A percentile compares a stretch with the other conserved stretches of the same genome.
Conservation (phyloP, 495 filamentous ascomycete species). For the Penicillium nucicola region DNA sequence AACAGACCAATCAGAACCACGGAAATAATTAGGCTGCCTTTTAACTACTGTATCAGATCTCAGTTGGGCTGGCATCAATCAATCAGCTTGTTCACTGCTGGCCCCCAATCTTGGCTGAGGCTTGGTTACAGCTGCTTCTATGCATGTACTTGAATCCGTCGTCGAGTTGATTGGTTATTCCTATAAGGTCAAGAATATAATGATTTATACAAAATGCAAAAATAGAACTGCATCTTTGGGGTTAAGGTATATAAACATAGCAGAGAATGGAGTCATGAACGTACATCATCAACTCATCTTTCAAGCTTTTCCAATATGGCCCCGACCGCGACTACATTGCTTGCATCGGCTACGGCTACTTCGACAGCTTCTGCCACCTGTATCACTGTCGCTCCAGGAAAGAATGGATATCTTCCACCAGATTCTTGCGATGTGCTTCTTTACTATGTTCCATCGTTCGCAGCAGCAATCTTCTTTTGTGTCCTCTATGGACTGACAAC, state of each 20-base stretch:
- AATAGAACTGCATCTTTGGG: neutral
- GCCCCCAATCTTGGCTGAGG: neutral
- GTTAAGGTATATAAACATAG: too few relatives aligned
- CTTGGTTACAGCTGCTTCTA: neutral
- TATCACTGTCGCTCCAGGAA: conserved; percentile 19
- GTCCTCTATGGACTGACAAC: conserved; percentile 31
- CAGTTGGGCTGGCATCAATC: neutral
- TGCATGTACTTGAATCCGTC: neutral
- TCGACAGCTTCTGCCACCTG: conserved; percentile 15
- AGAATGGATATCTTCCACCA: conserved; percentile 33
- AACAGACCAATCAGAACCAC: neutral
- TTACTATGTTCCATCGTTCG: conserved; percentile 29
- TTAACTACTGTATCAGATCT: neutral
- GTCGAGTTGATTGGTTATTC: neutral
- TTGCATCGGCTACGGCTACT: neutral
- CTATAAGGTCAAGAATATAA: neutral
- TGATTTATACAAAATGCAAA: neutral
- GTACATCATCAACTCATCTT: too few relatives aligned
- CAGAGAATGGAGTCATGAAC: too few relatives aligned
- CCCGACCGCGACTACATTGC: neutral
- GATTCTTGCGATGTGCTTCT: conserved; percentile 25
- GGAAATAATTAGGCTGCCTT: neutral
- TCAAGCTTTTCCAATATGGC: neutral
- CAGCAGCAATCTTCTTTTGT: conserved; percentile 33
- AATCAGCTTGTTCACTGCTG: neutral